phyloP scores from a whole-genome alignment of 2,329 filamentous ascomycete species.

The Trichoderma semiorbis region DNA sequence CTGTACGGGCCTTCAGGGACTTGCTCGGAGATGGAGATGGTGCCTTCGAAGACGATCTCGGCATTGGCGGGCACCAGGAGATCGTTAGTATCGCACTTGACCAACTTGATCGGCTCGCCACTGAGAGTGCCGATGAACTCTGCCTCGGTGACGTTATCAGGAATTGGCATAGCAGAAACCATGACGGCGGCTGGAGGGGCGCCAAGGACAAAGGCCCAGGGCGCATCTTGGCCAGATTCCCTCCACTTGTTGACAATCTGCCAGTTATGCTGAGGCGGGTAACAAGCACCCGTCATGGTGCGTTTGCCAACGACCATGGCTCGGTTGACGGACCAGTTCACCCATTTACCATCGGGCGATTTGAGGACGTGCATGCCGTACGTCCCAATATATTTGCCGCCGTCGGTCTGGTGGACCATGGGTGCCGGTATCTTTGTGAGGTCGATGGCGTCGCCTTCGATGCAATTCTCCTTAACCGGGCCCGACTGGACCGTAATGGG shows the following conservation, averaged over 20 bases:
- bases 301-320: neutral
- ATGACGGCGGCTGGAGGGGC: neutral
- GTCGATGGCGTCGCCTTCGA: neutral
- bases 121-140: neutral
- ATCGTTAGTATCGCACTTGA: neutral
- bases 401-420: neutral
- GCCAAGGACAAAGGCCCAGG: neutral
- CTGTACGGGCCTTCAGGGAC: neutral
- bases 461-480: neutral
- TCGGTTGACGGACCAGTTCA: neutral
- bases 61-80: neutral
- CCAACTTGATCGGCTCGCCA: neutral
- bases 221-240: neutral
- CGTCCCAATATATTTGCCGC: neutral
- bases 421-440: neutral
- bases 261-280: neutral
- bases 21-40: neutral
- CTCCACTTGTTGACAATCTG: neutral
- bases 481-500: neutral
- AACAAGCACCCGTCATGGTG: neutral
- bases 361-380: neutral
- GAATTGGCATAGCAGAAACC: neutral
- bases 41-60: neutral
- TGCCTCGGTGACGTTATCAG: neutral
- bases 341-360: neutral